Evolutionary conservation across 2,329 filamentous ascomycete genomes (phyloP).

Genomic region (Whalleya microplaca): DNA sequence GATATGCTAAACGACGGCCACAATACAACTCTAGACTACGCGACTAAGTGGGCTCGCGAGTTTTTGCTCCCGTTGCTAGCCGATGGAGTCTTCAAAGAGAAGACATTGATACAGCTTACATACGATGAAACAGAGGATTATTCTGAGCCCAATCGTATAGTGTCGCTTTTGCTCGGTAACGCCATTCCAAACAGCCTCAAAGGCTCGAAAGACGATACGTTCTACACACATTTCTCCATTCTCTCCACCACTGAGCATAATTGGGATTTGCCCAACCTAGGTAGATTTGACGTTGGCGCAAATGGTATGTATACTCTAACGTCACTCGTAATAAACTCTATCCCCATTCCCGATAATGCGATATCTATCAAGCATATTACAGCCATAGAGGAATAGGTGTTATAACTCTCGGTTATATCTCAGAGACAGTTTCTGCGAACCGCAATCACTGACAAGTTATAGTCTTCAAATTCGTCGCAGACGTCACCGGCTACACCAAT

Average conservation of each 20-base stretch:
- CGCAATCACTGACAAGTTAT: not conserved
- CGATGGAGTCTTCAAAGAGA: constrained; percentile 71
- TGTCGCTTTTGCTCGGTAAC: constrained; percentile 73
- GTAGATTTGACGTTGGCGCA: constrained; percentile 38
- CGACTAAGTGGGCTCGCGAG: constrained; percentile 67
- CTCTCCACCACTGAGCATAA: constrained; percentile 65
- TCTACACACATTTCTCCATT: constrained; percentile 64
- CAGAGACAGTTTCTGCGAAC: not conserved
- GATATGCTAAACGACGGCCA: constrained; percentile 71
- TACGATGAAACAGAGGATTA: constrained; percentile 81
- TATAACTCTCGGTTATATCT: not conserved
- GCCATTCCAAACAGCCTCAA: constrained; percentile 65
- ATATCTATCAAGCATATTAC: not conserved
- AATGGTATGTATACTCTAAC: constrained; percentile 37
- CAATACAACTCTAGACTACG: constrained; percentile 71
- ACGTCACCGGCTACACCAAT: constrained; percentile 58
- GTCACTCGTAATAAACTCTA: not conserved
- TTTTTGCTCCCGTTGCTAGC: constrained; percentile 72
- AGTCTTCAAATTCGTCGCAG: constrained; percentile 62
- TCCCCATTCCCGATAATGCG: not conserved
- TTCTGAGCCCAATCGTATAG: constrained; percentile 67
- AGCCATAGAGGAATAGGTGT: not conserved
- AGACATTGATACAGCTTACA: constrained; percentile 75
- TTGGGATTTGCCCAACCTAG: constrained; percentile 61
- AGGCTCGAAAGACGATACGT: constrained; percentile 70